Conservation (phyloP, 352 stramenopile species). For the Globisporangium camurandrum region DNA sequence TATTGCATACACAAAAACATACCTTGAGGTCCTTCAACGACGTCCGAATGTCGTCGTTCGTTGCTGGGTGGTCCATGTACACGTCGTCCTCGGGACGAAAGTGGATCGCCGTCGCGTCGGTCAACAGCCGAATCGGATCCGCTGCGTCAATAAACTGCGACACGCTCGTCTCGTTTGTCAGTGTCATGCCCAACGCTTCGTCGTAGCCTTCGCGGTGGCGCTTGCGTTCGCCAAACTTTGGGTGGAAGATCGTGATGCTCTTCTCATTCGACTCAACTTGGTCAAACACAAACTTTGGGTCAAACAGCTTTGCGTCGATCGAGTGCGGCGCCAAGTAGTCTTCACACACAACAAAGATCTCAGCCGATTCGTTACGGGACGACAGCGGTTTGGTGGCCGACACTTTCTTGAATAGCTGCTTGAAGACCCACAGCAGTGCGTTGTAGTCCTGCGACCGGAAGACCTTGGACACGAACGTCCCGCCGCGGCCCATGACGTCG, state of each 20-base stretch:
- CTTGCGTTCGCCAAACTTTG: conserved; percentile 94
- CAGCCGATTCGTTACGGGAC: conserved; percentile 96
- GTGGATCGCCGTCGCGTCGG: conserved; percentile 89
- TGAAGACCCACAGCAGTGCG: conserved; percentile 97
- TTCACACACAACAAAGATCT: conserved; percentile 99
- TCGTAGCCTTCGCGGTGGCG: conserved; percentile 95
- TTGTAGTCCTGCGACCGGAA: conserved; percentile 99
- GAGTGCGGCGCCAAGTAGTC: conserved; percentile 94
- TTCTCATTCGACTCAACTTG: conserved; percentile 86
- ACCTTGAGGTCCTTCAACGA: conserved; percentile 92
- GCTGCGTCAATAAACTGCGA: conserved; percentile 81
- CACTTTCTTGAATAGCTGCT: conserved; percentile 98
- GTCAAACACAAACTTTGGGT: conserved; percentile 97
- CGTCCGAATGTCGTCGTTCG: conserved; percentile 69
- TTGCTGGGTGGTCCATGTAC: conserved; percentile 74
- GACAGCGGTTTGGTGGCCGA: conserved; percentile 97
- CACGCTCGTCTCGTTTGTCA: conserved; percentile 82
- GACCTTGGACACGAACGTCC: conserved; percentile 95
- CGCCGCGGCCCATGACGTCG: conserved; percentile 93
- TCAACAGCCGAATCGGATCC: conserved; percentile 95
- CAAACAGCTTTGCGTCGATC: conserved; percentile 97
- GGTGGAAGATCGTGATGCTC: conserved; percentile 96
- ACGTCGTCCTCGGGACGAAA: conserved; percentile 83
- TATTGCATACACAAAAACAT: background rate
- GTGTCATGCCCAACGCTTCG: conserved; percentile 69